Conservation (phyloP, 2,329 filamentous ascomycete genomes). For the Calonectria montana region DNA sequence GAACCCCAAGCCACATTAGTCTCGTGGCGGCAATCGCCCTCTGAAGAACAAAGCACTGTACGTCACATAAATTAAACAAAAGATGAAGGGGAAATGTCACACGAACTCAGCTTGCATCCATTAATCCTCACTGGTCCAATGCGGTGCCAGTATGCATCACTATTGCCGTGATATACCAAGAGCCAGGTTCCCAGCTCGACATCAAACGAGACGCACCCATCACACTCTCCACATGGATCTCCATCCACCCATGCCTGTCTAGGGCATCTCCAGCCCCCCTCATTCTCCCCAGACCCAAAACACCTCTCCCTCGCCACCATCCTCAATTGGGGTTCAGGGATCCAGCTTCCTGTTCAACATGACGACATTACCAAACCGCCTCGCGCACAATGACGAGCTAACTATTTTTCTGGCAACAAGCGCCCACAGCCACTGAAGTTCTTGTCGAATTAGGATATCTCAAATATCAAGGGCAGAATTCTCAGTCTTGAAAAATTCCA, state of each 20-base stretch:
- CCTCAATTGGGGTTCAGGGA: neutral
- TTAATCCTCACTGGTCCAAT: neutral
- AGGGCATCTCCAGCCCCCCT: slow-evolving; percentile 11
- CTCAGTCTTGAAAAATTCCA: neutral
- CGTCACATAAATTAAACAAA: neutral
- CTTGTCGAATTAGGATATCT: neutral
- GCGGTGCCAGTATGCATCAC: neutral
- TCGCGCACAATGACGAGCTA: neutral
- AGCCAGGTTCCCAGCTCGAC: slow-evolving; percentile 11
- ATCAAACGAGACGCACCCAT: neutral
- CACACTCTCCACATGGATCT: slow-evolving; percentile 15
- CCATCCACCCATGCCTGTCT: slow-evolving; percentile 18
- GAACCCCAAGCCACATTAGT: neutral
- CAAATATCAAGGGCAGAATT: neutral
- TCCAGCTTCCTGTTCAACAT: neutral
- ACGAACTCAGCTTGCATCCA: neutral
- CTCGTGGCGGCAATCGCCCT: neutral
- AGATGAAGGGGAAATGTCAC: neutral
- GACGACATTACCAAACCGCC: neutral
- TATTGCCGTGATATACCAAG: neutral
- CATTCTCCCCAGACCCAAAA: neutral
- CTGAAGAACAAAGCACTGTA: neutral
- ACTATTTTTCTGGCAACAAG: neutral
- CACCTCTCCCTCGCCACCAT: neutral
- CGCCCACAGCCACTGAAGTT: neutral